A percentile compares a stretch with the other conserved stretches of the same genome.
Evolutionary conservation across 2,329 filamentous ascomycete genomes (phyloP).

Genomic region (Cordyceps cicadae): DNA sequence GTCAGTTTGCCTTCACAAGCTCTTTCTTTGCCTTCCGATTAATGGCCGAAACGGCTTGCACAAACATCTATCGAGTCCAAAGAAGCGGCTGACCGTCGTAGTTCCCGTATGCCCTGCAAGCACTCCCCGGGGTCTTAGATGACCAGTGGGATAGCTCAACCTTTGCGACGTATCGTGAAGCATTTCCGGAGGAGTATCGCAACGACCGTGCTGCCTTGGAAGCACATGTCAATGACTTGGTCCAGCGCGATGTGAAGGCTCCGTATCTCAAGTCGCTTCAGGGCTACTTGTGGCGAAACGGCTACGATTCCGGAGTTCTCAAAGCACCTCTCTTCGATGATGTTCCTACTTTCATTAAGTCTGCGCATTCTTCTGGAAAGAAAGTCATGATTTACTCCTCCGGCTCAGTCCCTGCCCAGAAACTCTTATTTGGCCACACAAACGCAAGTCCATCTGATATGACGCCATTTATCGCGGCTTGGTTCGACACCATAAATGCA

Average conservation of each 20-base stretch:
- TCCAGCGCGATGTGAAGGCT: conserved; percentile 63
- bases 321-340: conserved; percentile 68
- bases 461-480: conserved; percentile 50
- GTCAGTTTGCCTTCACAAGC: conserved; percentile 43
- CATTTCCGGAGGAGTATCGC: conserved; percentile 60
- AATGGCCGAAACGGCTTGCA: not conserved
- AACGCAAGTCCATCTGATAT: conserved; percentile 51
- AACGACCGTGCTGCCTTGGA: conserved; percentile 51
- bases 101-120: conserved; percentile 70
- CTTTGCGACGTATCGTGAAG: conserved; percentile 60
- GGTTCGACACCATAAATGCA: conserved; percentile 76
- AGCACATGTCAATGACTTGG: conserved; percentile 62
- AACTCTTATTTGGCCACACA: conserved; percentile 66
- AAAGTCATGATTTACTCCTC: conserved; percentile 72
- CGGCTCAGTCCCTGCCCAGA: conserved; percentile 72
- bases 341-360: conserved; percentile 53
- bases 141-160: conserved; percentile 57
- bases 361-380: conserved; percentile 49
- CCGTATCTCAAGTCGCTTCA: conserved; percentile 73
- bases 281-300: conserved; percentile 68
- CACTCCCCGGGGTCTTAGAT: conserved; percentile 55
- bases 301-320: conserved; percentile 62
- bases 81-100: conserved; percentile 24
- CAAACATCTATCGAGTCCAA: not conserved
- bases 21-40: conserved; percentile 14